Base-by-base conservation (phyloP, 352 stramenopile genomes). In the Albugo laibachii region DNA sequence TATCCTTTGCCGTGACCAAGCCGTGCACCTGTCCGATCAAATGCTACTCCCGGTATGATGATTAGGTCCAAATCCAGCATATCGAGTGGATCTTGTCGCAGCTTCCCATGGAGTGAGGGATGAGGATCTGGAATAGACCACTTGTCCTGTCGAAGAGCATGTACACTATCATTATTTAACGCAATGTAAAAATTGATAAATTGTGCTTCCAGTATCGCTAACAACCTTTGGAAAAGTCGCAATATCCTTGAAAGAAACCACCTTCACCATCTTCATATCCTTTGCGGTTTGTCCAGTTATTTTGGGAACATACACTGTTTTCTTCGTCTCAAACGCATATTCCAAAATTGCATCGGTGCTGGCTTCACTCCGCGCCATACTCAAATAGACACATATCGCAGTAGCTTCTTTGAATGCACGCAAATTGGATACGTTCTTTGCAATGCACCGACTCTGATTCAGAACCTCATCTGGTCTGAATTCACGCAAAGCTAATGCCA, bases 301-400 rank as follows among this genome's bases (percentile, higher is more conserved):
- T 60, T 94, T 94, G n/a, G 81, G 81, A 38, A 94, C 80, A 41
- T 84, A 92, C 10, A 94, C 70, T 43, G 70, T 76, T 57, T 87
- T 92, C 6, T 62, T 47, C 0, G 58, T 51, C 6, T 50, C 63
- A 42, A 94, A 87, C 4, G 75, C 62, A 3, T 58, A 53, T 36
- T 57, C 47, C 40, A 92, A 42, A 35, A 92, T 56, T 16, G 47
- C 42, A 2, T 31, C 36, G 6, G 81, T 94, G 10, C 57, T 53
- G 16, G 74, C 78, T 57, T 94, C 81, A 44, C 66, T 70, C 8
- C 8, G 38, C 41, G 75, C 69, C 79, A 94, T 92, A 46, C 83
- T 65, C 20, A 94, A 61, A 39, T 92, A 94, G 20, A 89, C 64
- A 53, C 75, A 87, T 38, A 92, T 47, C 0, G 57, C 55, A 12